Evolutionary conservation across 2,329 filamentous ascomycete species (phyloP), one percentile per base, ranked within the genome.

Genomic region (Didymella pinodella): DNA sequence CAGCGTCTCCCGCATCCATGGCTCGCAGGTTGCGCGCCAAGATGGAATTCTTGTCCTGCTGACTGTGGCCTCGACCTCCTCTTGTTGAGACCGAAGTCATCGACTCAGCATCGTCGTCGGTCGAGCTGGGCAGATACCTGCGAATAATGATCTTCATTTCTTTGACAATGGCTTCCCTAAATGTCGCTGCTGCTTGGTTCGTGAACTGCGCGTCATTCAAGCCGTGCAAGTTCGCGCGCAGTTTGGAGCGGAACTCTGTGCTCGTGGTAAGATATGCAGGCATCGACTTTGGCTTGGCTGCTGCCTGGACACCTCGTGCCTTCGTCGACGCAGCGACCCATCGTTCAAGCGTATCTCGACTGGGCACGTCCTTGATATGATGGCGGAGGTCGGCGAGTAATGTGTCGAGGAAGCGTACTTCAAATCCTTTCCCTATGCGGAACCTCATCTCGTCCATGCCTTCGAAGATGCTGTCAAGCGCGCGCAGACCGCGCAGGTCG

Each of bases 101-200:
- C 0, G 93, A 96, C 74, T 95, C 92, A 61, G 90, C 91, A 73
- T 99, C 95, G 66, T 98, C 94, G 60, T 99, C 95, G 67, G 88
- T 95, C 11, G 94, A 96, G 71, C 93, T 97, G 0, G 95, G 95
- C 38, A 99, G 83, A 25, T 94, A 90, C 57, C 88, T 87, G 53
- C 93, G 86, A 48, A 99, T 94, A 48, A 98, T 82, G 32, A 86
- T 88, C 68, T 94, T 90, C 74, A 98, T 89, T 76, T 99, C 95
- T 48, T 91, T 88, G 62, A 96, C 80, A 12, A 96, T 87, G 0
- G 91, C 85, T 40, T 96, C 93, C 64, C 94, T 87, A 76, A 95
- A 98, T 0, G 89, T 87, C 38, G 89, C 85, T n/a, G 93, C 91
- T 20, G 95, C 95, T 34, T 89, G 86, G 4, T 88, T 88, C 2